phyloP scores from a whole-genome alignment of 345 rosid genomes.

The Streptanthus diversifolius region DNA sequence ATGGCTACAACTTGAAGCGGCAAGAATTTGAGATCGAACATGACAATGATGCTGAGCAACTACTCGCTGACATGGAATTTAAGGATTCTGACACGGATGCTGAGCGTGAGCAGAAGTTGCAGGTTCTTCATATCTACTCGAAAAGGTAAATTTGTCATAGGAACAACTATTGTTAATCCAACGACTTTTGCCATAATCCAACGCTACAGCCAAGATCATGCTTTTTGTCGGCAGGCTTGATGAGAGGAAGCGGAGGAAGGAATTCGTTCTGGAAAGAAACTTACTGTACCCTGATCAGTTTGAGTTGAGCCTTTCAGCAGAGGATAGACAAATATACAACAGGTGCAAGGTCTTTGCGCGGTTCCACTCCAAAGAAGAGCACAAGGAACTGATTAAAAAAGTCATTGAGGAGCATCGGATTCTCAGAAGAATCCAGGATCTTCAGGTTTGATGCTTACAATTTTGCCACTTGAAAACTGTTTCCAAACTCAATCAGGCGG shows the following conservation, averaged over 20 bases:
- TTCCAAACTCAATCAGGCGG: background rate
- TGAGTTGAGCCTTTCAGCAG: slow-evolving; percentile 64
- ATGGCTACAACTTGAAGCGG: slow-evolving; percentile 90
- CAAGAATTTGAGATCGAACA: slow-evolving; percentile 93
- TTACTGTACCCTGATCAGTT: slow-evolving; percentile 66
- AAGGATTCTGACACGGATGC: slow-evolving; percentile 67
- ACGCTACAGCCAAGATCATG: slow-evolving; percentile 7
- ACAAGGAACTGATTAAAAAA: slow-evolving; percentile 60
- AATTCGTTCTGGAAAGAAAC: slow-evolving; percentile 83
- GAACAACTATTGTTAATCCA: background rate
- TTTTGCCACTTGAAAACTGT: slow-evolving; percentile 3
- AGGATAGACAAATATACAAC: slow-evolving; percentile 64
- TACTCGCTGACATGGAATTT: slow-evolving; percentile 95
- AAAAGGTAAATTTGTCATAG: slow-evolving; percentile 53
- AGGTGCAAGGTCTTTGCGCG: slow-evolving; percentile 74
- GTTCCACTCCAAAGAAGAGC: slow-evolving; percentile 87
- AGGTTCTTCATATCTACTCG: slow-evolving; percentile 72
- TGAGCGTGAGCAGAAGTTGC: slow-evolving; percentile 76
- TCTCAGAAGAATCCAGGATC: slow-evolving; percentile 71
- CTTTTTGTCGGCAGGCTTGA: slow-evolving; percentile 64
- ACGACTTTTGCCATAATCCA: background rate
- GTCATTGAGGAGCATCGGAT: slow-evolving; percentile 67
- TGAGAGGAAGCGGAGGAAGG: slow-evolving; percentile 94
- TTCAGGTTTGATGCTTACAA: slow-evolving; percentile 58
- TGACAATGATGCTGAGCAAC: slow-evolving; percentile 93